Base-by-base conservation (phyloP, 2,329 filamentous ascomycete species). In the Orbilia blumenaviensis region DNA sequence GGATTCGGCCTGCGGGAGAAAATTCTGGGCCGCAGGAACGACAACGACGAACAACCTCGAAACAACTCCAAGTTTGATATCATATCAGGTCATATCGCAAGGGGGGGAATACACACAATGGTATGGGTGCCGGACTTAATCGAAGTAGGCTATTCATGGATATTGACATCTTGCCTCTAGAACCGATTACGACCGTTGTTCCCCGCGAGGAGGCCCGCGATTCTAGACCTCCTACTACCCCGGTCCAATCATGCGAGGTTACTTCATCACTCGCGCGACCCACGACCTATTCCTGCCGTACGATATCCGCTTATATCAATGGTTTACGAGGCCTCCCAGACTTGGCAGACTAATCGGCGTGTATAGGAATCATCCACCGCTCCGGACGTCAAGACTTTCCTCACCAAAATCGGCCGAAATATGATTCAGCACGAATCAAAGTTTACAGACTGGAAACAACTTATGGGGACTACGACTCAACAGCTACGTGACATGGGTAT, bases 391-490 rank as follows among this genome's bases (percentile, higher is more conserved):
- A 82, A 87, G 80, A 95, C 94, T 14, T 97, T 99, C 84, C 90
- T 98, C 78, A 92, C 88, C 36, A 86, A 97, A 74, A 97, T 98
- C 83, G 95, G 95, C 80, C 94, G 95, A 78, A 90, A 90, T 80
- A 89, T 97, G 80, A 89, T 88, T 81, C 89, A 91, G 81, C 92
- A 97, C 85, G 88, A 91, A 56, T 86, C 88, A 83, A 98, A 98
- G 83, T 92, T 99, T 80, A 89, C 92, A 1, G 90, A 91, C 9
- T 98, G 95, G 95, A 91, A 95, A 63, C 88, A 92, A 4, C 89
- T 99, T 50, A 98, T 98, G 87, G 90, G 90, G 50, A 86, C 95
- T 78, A 90, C 89, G 21, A 93, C 92, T 16, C 83, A 86, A 48
- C 90, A 98, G 83, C 86, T 99, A 79, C 89, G 90, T 79, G 90